Base-by-base conservation (phyloP, 176 grass and related monocot genomes). In the Phragmites australis region DNA sequence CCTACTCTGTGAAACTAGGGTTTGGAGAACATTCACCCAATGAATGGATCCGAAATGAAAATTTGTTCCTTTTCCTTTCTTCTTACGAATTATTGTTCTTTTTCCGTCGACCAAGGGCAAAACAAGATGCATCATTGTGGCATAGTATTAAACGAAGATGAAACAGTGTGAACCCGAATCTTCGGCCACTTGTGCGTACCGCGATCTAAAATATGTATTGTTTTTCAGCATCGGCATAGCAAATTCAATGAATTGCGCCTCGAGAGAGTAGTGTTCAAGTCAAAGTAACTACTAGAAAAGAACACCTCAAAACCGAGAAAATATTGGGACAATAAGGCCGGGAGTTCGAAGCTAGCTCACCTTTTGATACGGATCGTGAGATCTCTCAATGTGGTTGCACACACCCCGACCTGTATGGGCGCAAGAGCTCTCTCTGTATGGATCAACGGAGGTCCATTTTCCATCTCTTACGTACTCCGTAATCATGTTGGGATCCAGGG, bases 331-430 rank as follows among this genome's bases (percentile, higher is more conserved):
- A 75, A 83, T 70, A 85, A 89, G 80, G 75, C 49, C 83, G 84
- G 76, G 76, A 25, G 56, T 70, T 74, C 76, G 18, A 87, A 55
- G 81, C 48, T 39, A 71, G 75, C 75, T 83, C 84, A 80, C 57
- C 84, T 90, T 90, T 87, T 87, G 53, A 84, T 63, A 80, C 62
- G 70, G 75, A 90, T 84, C 31, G 25, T 83, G 76, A 87, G 84
- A 90, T 87, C 87, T 87, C 87, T 82, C 82, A 75, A 90, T 75
- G 76, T 75, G 56, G 63, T 5, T 29, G 80, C 84, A 87, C 84
- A 75, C 40, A 70, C 29, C 50, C 75, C 59, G 34, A 87, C 47
- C 54, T 39, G 15, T 75, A 75, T 67, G 48, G 70, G 63, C 64
- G 8, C 47, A 75, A 65, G 84, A 64, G 84, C 79, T 62, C 52